These are phyloP conservation scores for Phellopilus nigrolimitatus DNA, from an alignment of 1,284 basidiomycete species.

Conservation along the genomic window DNA sequence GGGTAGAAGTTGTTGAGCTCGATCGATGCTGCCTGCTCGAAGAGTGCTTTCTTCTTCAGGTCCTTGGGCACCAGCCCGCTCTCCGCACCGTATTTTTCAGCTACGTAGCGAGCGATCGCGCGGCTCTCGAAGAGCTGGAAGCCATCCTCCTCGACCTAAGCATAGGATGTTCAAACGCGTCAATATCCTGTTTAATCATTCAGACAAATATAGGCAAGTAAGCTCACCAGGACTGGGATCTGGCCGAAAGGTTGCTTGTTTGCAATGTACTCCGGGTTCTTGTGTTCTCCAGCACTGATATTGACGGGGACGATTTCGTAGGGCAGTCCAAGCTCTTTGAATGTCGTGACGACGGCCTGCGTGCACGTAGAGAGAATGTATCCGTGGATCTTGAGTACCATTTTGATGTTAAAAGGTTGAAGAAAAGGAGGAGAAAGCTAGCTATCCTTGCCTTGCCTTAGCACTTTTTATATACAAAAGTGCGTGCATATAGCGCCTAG, in stretches of 20 bases:
- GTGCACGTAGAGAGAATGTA: slow-evolving; percentile 21
- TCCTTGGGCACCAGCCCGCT: slow-evolving; percentile 21
- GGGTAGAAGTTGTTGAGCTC: slow-evolving; percentile 32
- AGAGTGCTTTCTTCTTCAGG: slow-evolving; percentile 27
- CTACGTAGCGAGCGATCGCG: slow-evolving; percentile 30
- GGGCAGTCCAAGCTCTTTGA: slow-evolving; percentile 21
- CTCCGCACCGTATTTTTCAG: slow-evolving; percentile 24
- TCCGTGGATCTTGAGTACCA: slow-evolving; percentile 22
- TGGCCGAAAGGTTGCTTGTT: slow-evolving; percentile 62
- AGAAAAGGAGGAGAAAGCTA: too few species aligned
- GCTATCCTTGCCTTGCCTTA: too few species aligned
- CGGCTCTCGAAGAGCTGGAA: slow-evolving; percentile 27
- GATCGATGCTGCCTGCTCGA: slow-evolving; percentile 32
- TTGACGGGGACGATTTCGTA: slow-evolving; percentile 22
- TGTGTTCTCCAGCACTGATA: slow-evolving; percentile 36
- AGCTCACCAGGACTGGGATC: slow-evolving; percentile 40
- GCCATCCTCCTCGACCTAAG: slow-evolving; percentile 17
- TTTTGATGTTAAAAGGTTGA: background rate
- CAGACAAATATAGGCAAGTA: background rate
- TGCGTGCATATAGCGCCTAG: too few species aligned
- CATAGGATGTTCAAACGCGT: too few species aligned
- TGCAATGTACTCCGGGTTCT: slow-evolving; percentile 37
- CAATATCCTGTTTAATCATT: background rate
- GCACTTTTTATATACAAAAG: too few species aligned
- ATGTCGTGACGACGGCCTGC: slow-evolving; percentile 15